Conservation (phyloP, 768 basidiomycete species). For the Boletus rufocinnamomeus region DNA sequence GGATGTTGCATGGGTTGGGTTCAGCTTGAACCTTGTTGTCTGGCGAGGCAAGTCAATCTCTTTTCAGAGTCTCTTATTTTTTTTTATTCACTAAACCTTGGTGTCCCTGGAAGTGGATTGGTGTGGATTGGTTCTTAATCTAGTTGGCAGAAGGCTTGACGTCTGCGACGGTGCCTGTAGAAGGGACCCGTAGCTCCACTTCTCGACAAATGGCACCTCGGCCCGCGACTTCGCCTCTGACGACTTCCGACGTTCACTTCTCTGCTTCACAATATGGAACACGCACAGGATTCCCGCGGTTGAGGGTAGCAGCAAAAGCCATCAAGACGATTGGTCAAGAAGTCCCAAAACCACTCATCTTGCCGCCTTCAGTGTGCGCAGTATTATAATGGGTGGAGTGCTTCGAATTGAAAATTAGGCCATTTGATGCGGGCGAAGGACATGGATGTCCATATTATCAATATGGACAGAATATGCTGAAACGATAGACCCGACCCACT, state of each 20-base stretch:
- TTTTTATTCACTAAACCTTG: not conserved
- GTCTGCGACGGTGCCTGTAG: slow-evolving; percentile 7
- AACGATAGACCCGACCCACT: slow-evolving; percentile 22
- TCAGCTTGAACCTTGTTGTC: not conserved
- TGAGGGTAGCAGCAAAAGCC: slow-evolving; percentile 22
- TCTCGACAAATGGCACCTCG: slow-evolving; percentile 16
- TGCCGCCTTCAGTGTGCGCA: slow-evolving; percentile 19
- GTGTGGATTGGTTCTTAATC: slow-evolving; percentile 7
- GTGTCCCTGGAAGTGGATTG: not conserved
- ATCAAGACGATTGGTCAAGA: slow-evolving; percentile 25
- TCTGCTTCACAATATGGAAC: slow-evolving; percentile 28
- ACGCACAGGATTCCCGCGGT: slow-evolving; percentile 35
- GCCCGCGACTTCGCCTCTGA: slow-evolving; percentile 14
- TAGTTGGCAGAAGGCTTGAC: not conserved
- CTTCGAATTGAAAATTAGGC: slow-evolving; percentile 35
- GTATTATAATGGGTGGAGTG: slow-evolving; percentile 17
- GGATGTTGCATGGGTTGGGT: slow-evolving; percentile 20
- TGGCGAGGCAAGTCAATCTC: not conserved
- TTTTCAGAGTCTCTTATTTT: not conserved
- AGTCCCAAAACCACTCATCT: slow-evolving; percentile 5
- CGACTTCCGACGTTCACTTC: slow-evolving; percentile 23
- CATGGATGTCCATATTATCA: slow-evolving; percentile 18
- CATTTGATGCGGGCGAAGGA: slow-evolving; percentile 28
- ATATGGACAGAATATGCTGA: slow-evolving; percentile 11
- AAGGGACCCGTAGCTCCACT: slow-evolving; percentile 21